Conservation (phyloP, 768 basidiomycete genomes). For the Lactifluus piperatus region DNA sequence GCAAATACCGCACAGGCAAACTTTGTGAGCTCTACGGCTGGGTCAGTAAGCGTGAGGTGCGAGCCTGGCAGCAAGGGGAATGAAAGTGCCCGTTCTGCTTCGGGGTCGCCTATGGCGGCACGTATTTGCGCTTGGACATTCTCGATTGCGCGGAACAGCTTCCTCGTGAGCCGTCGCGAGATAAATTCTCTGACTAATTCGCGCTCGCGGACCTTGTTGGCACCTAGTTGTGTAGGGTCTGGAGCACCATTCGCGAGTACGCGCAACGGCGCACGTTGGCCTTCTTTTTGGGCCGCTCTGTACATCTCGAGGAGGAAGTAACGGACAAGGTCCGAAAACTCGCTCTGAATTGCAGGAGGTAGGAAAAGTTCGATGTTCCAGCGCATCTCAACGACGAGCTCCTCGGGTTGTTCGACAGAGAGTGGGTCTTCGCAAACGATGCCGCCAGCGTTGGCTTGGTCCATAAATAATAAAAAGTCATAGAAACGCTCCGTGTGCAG, state of each 20-base stretch:
- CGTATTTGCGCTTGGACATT: constrained; percentile 52
- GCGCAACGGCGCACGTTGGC: constrained; percentile 61
- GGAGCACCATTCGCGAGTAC: constrained; percentile 56
- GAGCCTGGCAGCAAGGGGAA: constrained; percentile 90
- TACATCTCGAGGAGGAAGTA: constrained; percentile 83
- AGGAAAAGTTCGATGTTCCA: constrained; percentile 94
- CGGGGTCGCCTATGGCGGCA: constrained; percentile 48
- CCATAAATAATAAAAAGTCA: constrained; percentile 94
- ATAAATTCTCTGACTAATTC: constrained; percentile 71
- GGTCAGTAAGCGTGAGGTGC: constrained; percentile 68
- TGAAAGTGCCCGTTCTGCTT: constrained; percentile 45
- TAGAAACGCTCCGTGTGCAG: constrained; percentile 84
- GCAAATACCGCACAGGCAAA: constrained; percentile 73
- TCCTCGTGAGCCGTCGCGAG: constrained; percentile 68
- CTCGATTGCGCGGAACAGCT: constrained; percentile 62
- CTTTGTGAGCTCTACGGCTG: constrained; percentile 85
- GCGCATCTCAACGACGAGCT: constrained; percentile 67
- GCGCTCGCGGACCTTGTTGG: constrained; percentile 57
- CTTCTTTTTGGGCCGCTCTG: constrained; percentile 57
- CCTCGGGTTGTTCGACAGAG: constrained; percentile 57
- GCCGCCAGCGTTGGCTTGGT: constrained; percentile 85
- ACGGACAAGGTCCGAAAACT: constrained; percentile 66
- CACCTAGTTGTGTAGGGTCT: constrained; percentile 58
- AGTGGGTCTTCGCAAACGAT: constrained; percentile 77
- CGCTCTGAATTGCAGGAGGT: constrained; percentile 68